Evolutionary conservation across 2,329 filamentous ascomycete genomes (phyloP), one percentile per base, ranked within the genome.

Genomic region (Madurella fahalii): DNA sequence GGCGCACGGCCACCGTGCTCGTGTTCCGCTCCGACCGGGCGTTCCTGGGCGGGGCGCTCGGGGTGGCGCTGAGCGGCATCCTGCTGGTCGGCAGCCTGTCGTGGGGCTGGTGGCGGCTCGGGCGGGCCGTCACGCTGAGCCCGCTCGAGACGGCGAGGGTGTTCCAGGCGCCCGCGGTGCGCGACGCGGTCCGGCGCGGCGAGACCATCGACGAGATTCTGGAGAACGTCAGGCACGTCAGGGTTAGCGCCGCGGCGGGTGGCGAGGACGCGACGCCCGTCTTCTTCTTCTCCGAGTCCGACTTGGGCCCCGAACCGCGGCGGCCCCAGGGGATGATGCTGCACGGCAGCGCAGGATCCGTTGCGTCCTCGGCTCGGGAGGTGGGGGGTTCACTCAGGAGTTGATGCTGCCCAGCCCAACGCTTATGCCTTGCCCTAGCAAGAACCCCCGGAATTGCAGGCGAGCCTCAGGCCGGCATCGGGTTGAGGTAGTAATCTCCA

Each of bases 121-220:
- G 39, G 16, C 32, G 48, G 30, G 30, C 43, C 2, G 57, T 59
- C 9, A 56, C 53, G 40, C 43, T 59, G 37, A 59, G 53, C 34
- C 57, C 57, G 18, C 18, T 59, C 17, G 57, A 59, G 45, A 57
- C 53, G 40, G 57, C 53, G 2, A 46, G 46, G 15, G 47, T 37
- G 25, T 50, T 59, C 42, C 47, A 51, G 13, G 34, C 34, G 34
- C 13, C 34, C 9, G 30, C 17, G 15, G 34, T 48, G 16, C 46
- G 17, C 18, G 32, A 25, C 5, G 16, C 20, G 18, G 39, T 52
- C 17, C 30, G 47, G 40, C 15, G 40, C 13, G 46, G 44, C 40
- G 54, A 40, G 39, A 51, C 53, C 9, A 47, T 59, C 12, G 48
- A 56, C n/a, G 40, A 59, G 43, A 57, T 59, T n/a, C 18, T 59